Evolutionary conservation across 495 filamentous ascomycete species (phyloP), one percentile per base, ranked within the genome.

Genomic region (Wilcoxina mikolae): DNA sequence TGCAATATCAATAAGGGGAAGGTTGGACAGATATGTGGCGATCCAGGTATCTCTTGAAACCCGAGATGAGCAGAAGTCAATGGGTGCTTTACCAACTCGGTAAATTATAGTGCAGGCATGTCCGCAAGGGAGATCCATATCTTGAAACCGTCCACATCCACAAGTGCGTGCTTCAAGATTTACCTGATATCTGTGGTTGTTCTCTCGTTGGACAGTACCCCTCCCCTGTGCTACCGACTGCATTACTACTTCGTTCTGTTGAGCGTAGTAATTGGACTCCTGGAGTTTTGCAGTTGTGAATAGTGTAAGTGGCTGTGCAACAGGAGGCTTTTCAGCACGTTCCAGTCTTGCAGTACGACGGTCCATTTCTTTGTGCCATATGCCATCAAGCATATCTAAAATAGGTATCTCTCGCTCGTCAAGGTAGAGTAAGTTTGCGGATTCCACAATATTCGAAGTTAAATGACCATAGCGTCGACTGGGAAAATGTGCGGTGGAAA

Each of bases 371-470:
- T 51, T 22, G 20, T 55, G 56, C 55, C 49, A 60, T n/a, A 60
- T 54, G 2, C 51, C 27, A 25, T 55, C 29, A 3, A 60, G 15
- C 20, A 55, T 35, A 17, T 54, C 50, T 0, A 58, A 3, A 4
- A 58, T 44, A 23, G 58, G 43, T 4, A 58, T 26, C 35, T 58
- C 56, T 17, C 55, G 24, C 35, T 46, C 27, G 4, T 26, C 25
- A 35, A 29, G 25, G 3, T 52, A 51, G 1, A 58, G 10, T 12
- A 20, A 42, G 31, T 61, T 61, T 3, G 44, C 44, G 4, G 51
- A 58, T 38, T 61, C 51, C 17, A 55, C 56, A 23, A 51, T 17
- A 28, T 61, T 61, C 2, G 45, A 55, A 15, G 51, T 60, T 43
- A 54, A 25, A 25, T 57, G 44, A 17, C 54, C 51, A 33, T 31